Conservation (phyloP, 805 yeast species). For the Suhomyces kilbournensis region DNA sequence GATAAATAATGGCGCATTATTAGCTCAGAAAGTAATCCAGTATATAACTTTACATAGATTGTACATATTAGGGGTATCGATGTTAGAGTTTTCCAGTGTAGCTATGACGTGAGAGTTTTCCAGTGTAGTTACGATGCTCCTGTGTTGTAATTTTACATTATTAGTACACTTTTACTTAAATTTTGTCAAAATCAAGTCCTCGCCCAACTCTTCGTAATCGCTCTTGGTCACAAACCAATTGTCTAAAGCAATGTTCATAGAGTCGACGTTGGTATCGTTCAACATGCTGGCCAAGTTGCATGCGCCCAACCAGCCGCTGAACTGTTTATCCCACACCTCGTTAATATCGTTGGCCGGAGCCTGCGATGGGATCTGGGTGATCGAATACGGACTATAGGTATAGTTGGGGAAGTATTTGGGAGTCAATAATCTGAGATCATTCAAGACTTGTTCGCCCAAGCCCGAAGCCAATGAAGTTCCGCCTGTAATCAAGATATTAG, state of each 20-base stretch:
- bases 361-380: constrained; percentile 20
- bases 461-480: constrained; percentile 56
- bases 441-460: constrained; percentile 51
- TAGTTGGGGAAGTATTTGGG: constrained; percentile 47
- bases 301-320: constrained; percentile 72
- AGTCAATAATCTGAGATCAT: constrained; percentile 49
- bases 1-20: too few species aligned
- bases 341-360: constrained; percentile 25
- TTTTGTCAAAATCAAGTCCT: constrained; percentile 35
- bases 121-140: not conserved
- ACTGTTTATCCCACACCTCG: constrained; percentile 51
- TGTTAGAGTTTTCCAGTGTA: too few species aligned
- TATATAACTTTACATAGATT: too few species aligned
- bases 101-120: too few species aligned
- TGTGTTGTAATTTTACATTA: not conserved
- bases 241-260: constrained; percentile 38
- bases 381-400: constrained; percentile 33
- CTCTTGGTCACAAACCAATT: constrained; percentile 57
- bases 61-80: too few species aligned
- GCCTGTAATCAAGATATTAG: constrained; percentile 57
- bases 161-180: constrained; percentile 21
- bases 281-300: constrained; percentile 62
- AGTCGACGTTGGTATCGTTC: constrained; percentile 37
- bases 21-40: too few species aligned
- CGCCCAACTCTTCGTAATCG: constrained; percentile 66